These are phyloP conservation scores for Verticillium nubilum DNA, from an alignment of 2,329 filamentous ascomycete species.

Conservation along the genomic window DNA sequence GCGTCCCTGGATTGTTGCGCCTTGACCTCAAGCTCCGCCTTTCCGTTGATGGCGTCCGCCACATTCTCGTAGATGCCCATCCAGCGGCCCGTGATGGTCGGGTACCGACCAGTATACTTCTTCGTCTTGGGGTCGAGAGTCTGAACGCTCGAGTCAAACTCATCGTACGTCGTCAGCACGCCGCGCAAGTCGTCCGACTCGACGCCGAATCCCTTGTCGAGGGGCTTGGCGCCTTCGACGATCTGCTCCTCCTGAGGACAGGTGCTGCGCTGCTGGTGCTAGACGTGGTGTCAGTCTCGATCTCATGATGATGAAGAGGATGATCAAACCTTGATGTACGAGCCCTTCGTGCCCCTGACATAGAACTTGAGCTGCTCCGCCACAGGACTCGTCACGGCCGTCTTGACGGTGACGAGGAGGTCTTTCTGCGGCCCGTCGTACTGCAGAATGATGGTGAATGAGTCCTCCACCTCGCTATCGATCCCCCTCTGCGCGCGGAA, in stretches of 20 bases:
- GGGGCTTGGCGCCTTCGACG: conserved; percentile 17
- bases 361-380: conserved; percentile 57
- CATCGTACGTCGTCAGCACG: conserved; percentile 27
- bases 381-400: conserved; percentile 52
- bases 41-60: conserved; percentile 30
- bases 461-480: conserved; percentile 36
- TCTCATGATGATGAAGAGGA: background rate
- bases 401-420: conserved; percentile 53
- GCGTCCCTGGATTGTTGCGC: conserved; percentile 31
- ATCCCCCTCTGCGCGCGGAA: conserved; percentile 45
- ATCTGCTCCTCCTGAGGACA: conserved; percentile 30
- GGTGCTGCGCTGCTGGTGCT: conserved; percentile 17
- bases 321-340: conserved; percentile 29
- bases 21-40: conserved; percentile 30
- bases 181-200: conserved; percentile 23
- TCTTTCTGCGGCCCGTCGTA: conserved; percentile 40
- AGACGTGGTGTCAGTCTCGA: background rate
- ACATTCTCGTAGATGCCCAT: conserved; percentile 34
- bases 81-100: conserved; percentile 32
- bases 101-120: conserved; percentile 29
- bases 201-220: conserved; percentile 23
- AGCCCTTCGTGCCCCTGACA: conserved; percentile 55
- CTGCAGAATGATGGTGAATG: conserved; percentile 52
- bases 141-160: conserved; percentile 25
- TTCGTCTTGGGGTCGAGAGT: conserved; percentile 21